A percentile compares a stretch with the other conserved stretches of the same genome.
Evolutionary conservation across 768 basidiomycete species (phyloP).

Genomic region (Chalciporus piperatus): DNA sequence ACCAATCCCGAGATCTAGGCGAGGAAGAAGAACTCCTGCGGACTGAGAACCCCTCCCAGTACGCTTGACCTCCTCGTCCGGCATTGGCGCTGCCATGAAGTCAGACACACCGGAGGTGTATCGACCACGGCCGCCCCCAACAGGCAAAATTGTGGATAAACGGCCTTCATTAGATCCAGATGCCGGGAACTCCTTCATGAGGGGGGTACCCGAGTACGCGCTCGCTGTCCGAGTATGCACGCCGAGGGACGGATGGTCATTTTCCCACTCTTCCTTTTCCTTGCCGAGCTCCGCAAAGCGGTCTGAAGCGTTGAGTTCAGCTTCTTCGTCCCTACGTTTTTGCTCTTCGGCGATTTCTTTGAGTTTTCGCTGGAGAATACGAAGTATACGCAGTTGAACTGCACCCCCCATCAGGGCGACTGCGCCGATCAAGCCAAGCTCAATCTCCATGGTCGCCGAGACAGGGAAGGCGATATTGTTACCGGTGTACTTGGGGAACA

Average conservation of each 20-base stretch:
- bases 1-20: constrained; percentile 70
- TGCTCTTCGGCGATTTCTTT: constrained; percentile 77
- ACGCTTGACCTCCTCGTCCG: constrained; percentile 60
- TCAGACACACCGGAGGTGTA: constrained; percentile 70
- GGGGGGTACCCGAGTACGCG: constrained; percentile 56
- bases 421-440: constrained; percentile 84
- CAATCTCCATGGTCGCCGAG: constrained; percentile 89
- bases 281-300: constrained; percentile 59
- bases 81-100: constrained; percentile 59
- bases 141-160: constrained; percentile 47
- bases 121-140: constrained; percentile 52
- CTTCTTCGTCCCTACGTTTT: constrained; percentile 67
- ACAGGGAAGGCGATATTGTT: constrained; percentile 77
- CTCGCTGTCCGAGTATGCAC: constrained; percentile 66
- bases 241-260: constrained; percentile 65
- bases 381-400: constrained; percentile 85
- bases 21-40: constrained; percentile 55
- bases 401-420: constrained; percentile 84
- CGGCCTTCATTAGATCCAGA: constrained; percentile 45
- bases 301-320: constrained; percentile 70
- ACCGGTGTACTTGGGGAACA: constrained; percentile 75
- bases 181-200: constrained; percentile 63
- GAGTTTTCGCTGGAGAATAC: constrained; percentile 74
- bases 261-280: constrained; percentile 86
- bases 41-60: constrained; percentile 48